Base-by-base conservation (phyloP, 495 filamentous ascomycete genomes). In the Hypoxylon cercidicola region DNA sequence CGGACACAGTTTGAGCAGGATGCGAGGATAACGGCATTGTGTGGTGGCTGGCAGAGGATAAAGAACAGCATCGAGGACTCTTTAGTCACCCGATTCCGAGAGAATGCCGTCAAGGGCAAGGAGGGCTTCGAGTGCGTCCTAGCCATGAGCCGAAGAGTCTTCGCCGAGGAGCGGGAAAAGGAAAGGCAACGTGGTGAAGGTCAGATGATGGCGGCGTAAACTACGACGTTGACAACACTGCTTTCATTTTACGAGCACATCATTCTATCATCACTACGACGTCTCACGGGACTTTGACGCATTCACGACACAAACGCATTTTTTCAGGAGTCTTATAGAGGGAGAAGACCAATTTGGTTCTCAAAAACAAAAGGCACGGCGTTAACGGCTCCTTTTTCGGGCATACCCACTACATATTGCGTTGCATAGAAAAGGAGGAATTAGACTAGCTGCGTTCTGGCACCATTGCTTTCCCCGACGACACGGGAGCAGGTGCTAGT, bases 51-150 rank as follows among this genome's bases (percentile, higher is more conserved):
- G 92, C 91, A 97, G 76, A 92, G 92, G 69, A 88, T 99, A 71
- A 93, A 90, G 79, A 95, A 91, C 72, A 90, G 88, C 75, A 93
- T 99, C 68, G 95, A 99, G 78, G 91, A 97, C 64, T 89, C 91
- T 40, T 90, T 91, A 18, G 88, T 97, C 23, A 92, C 91, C 68
- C 78, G 92, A 52, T 98, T 99, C 77, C 81, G 85, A 41, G 92
- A 99, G 72, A 99, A 99, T 72, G 96, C 96, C 20, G 82, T 81
- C 63, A 90, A 89, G 74, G 95, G 95, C 47, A 87, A 89, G 52
- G 91, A 97, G 72, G 95, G 95, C 0, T 99, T 99, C 70, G 95
- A 99, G 74, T 85, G 88, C 45, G 95, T 99, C 34, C 83, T 99
- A 20, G 92, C 91, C 71, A 97, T 96, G 91, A 96, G 91, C 78